Evolutionary conservation across 164 flowering plant genomes (phyloP).

Genomic region (Saururus chinensis): DNA sequence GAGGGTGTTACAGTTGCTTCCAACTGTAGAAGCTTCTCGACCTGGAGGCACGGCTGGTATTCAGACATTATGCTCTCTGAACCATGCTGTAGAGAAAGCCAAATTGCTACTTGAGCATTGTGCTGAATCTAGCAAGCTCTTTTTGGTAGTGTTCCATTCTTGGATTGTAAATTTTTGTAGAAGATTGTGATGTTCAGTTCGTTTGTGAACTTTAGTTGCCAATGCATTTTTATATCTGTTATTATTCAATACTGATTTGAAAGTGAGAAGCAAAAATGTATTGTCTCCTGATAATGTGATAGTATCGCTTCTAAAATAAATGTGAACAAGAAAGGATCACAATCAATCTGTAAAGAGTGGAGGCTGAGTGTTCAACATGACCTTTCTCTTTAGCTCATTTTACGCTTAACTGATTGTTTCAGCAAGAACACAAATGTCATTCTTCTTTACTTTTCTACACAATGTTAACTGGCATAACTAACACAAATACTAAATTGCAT

Average conservation of each 20-base stretch:
- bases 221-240: neutral
- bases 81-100: conserved; percentile 34
- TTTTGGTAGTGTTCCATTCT: conserved; percentile 32
- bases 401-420: no score
- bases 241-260: neutral
- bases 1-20: conserved; percentile 23
- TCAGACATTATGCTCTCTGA: conserved; percentile 37
- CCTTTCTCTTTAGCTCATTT: no score
- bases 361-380: no score
- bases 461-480: no score
- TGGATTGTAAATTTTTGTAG: neutral
- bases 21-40: conserved; percentile 39
- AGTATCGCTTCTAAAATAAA: no score
- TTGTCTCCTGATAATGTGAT: no score
- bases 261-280: neutral
- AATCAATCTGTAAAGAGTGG: no score
- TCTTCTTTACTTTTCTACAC: no score
- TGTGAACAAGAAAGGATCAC: no score
- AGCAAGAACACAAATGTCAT: no score
- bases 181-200: neutral
- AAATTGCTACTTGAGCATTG: conserved; percentile 46
- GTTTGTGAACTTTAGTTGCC: neutral
- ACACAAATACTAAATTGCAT: no score
- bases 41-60: conserved; percentile 42
- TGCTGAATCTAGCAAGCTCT: conserved; percentile 52